Evolutionary conservation across 163 green algal species (phyloP).

Genomic region (Trebouxia gelatinosa): DNA sequence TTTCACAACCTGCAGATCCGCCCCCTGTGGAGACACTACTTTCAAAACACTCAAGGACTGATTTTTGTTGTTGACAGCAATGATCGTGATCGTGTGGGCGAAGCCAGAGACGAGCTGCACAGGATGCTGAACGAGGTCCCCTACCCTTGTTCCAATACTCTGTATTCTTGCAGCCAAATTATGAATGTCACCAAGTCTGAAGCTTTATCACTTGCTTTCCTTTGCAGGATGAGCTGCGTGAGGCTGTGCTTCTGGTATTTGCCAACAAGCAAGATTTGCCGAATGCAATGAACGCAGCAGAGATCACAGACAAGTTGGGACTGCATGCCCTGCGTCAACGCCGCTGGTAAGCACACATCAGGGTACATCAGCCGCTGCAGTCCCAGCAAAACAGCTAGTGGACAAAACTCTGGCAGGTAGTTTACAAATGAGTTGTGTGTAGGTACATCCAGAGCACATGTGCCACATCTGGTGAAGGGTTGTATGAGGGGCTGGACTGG

Average conservation of each 20-base stretch:
- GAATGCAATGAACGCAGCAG: constrained; percentile 98
- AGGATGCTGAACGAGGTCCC: constrained; percentile 93
- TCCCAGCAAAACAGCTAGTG: too few relatives aligned
- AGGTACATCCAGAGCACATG: constrained; percentile 97
- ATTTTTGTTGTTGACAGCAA: constrained; percentile 95
- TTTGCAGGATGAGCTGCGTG: constrained; percentile 89
- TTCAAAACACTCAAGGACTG: constrained; percentile 93
- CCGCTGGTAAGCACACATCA: constrained; percentile 89
- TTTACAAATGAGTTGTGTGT: too few relatives aligned
- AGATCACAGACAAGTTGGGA: constrained; percentile 98
- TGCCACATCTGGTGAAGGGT: constrained; percentile 91
- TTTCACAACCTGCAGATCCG: constrained; percentile 89
- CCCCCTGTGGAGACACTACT: constrained; percentile 98
- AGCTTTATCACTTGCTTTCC: not conserved
- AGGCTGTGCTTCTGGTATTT: constrained; percentile 87
- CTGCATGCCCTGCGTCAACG: constrained; percentile 95
- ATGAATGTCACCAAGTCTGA: not conserved
- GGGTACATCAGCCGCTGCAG: too few relatives aligned
- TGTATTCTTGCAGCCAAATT: not conserved
- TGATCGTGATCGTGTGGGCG: constrained; percentile 87
- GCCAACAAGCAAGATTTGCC: constrained; percentile 89
- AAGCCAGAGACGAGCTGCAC: constrained; percentile 94
- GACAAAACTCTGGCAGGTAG: too few relatives aligned
- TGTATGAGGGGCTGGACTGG: constrained; percentile 98
- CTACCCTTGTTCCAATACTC: not conserved